Evolutionary conservation across 176 grass and related monocot species (phyloP).

Genomic region (Rhynchospora pubera): DNA sequence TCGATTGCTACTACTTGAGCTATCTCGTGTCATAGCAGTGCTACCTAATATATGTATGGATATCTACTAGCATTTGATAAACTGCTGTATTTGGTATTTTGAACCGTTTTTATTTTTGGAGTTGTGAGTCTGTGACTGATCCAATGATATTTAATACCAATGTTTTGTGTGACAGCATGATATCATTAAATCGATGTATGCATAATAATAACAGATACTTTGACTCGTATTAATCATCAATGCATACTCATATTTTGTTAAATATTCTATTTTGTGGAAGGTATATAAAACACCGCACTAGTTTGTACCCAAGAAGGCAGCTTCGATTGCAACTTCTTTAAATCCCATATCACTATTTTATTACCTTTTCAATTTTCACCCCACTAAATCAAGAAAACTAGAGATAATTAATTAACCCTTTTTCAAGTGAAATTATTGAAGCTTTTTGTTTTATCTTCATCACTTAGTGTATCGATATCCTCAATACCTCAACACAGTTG

Average conservation of each 20-base stretch:
- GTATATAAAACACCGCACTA: too few relatives aligned
- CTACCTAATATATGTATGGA: background rate
- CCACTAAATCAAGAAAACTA: too few relatives aligned
- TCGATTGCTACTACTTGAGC: background rate
- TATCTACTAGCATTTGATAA: background rate
- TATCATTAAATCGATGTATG: background rate
- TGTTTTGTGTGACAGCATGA: background rate
- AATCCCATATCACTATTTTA: too few relatives aligned
- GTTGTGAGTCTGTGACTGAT: background rate
- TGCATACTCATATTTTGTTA: background rate
- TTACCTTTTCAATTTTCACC: too few relatives aligned
- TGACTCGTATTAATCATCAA: background rate
- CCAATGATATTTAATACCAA: background rate
- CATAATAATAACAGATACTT: background rate
- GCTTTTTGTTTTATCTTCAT: too few relatives aligned
- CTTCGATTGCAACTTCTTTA: too few relatives aligned
- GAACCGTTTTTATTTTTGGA: background rate
- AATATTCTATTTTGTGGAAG: too few relatives aligned
- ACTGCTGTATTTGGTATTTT: conserved; percentile 5
- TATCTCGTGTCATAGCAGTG: background rate
- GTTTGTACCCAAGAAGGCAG: too few relatives aligned
- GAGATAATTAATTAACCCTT: too few relatives aligned
- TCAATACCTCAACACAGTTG: too few relatives aligned
- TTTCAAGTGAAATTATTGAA: too few relatives aligned
- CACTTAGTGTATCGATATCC: too few relatives aligned